Base-by-base conservation (phyloP, 2,329 filamentous ascomycete genomes). In the Fusarium sororula region DNA sequence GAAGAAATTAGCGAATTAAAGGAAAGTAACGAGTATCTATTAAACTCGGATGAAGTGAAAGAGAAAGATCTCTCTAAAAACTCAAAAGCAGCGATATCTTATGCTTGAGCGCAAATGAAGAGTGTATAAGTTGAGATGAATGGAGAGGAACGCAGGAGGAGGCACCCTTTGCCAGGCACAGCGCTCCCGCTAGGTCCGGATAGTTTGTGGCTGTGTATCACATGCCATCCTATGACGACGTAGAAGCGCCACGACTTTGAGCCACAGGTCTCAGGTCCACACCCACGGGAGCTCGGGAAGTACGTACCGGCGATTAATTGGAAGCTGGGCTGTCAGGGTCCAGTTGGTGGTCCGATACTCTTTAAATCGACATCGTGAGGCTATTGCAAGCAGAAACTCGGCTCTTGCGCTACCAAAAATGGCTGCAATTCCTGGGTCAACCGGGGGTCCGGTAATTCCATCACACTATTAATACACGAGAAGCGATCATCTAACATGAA, bases 361-460 rank as follows among this genome's bases (percentile, higher is more conserved):
- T 65, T 35, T 26, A 26, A 67, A 75, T 73, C 54, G 56, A 60
- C 63, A 72, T 72, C 58, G 65, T 75, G 65, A 75, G 68, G 63
- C 55, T 58, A 63, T 68, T 51, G 56, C 73, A 70, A 70, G 54
- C 66, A 70, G 73, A 67, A 70, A 69, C 69, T 63, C 41, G 56
- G 60, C 68, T 61, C 63, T 67, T 51, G 55, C 58, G 74, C 66
- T 68, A 55, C 63, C 75, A 71, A 74, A 55, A 75, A 84, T 84
- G 83, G 80, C 81, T 72, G 76, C 79, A 66, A 79, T 79, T 58
- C 68, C 79, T 66, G 79, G 76, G 68, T 75, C 79, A 48, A 74
- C 74, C 59, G 79, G 77, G 76, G 73, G 69, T 44, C 73, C 76
- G 48, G 83, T 84, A 68, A 75, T 80, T 68, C 30, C 58, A 38